phyloP scores from a whole-genome alignment of 345 rosid species.

The Passiflora organensis region DNA sequence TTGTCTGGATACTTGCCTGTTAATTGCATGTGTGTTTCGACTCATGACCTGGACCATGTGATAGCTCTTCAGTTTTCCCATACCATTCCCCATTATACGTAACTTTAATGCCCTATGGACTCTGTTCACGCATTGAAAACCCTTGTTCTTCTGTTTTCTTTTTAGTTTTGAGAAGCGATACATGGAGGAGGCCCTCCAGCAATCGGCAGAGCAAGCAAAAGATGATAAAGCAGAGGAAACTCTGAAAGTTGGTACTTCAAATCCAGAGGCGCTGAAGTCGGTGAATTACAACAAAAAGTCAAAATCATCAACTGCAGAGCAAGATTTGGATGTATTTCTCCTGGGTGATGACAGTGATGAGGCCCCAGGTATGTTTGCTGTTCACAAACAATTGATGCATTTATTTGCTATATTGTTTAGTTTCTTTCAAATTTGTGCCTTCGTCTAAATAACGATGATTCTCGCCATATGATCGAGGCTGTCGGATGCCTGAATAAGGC shows the following conservation, averaged over 20 bases:
- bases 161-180: conserved; percentile 44
- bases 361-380: conserved; percentile 34
- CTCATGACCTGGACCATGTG: not conserved
- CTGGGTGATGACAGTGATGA: conserved; percentile 65
- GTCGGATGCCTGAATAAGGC: too few species aligned
- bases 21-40: conserved; percentile 1
- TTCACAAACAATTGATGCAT: not conserved
- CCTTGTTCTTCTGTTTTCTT: conserved; percentile 7
- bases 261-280: conserved; percentile 22
- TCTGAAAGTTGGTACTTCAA: conserved; percentile 20
- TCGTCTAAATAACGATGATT: too few species aligned
- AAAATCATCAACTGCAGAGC: conserved; percentile 29
- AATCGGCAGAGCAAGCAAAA: conserved; percentile 27
- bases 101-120: not conserved
- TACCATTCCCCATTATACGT: not conserved
- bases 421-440: too few species aligned
- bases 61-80: not conserved
- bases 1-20: too few species aligned
- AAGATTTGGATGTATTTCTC: conserved; percentile 59
- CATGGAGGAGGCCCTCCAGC: conserved; percentile 34
- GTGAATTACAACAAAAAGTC: conserved; percentile 31
- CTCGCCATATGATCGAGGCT: too few species aligned
- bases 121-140: not conserved
- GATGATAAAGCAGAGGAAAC: conserved; percentile 21
- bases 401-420: not conserved